Percentiles rank a stretch among this genome's conserved stretches.
Conservation (phyloP, 2,329 filamentous ascomycete genomes). For the Colletotrichum echinochloae region DNA sequence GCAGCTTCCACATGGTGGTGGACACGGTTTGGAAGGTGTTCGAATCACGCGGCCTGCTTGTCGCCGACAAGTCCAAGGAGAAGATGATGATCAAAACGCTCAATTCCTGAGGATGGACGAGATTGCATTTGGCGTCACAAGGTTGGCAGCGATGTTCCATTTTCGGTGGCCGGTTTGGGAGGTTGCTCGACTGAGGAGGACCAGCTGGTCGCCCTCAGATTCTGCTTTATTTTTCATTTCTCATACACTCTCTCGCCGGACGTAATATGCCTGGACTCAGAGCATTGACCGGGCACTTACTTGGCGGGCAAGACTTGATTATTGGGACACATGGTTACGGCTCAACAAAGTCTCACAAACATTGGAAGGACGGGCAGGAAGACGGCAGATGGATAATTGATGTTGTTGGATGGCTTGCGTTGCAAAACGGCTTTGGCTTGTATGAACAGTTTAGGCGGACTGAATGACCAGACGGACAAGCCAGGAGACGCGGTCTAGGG, state of each 20-base stretch:
- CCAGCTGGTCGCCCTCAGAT: background rate
- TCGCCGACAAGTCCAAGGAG: conserved; percentile 73
- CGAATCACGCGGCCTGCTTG: conserved; percentile 72
- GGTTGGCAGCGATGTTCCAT: conserved; percentile 27
- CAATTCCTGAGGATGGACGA: conserved; percentile 56
- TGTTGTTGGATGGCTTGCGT: conserved; percentile 36
- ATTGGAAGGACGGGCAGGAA: background rate
- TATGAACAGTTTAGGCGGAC: conserved; percentile 11
- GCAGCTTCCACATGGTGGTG: conserved; percentile 86
- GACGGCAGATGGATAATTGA: conserved; percentile 21
- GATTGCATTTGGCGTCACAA: conserved; percentile 38
- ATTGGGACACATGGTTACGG: background rate
- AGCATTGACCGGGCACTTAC: conserved; percentile 21
- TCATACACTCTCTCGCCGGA: conserved; percentile 18
- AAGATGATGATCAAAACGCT: conserved; percentile 81
- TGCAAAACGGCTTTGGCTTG: conserved; percentile 25
- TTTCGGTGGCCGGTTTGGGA: conserved; percentile 19
- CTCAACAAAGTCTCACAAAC: conserved; percentile 5
- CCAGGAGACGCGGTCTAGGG: background rate
- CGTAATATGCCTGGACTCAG: conserved; percentile 10
- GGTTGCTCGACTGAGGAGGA: conserved; percentile 23
- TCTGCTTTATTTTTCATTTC: conserved; percentile 34
- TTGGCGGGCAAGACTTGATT: conserved; percentile 28
- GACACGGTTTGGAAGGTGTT: conserved; percentile 80
- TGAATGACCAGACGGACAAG: background rate